Conservation (phyloP, 2,329 filamentous ascomycete species). For the Talaromyces sp. region DNA sequence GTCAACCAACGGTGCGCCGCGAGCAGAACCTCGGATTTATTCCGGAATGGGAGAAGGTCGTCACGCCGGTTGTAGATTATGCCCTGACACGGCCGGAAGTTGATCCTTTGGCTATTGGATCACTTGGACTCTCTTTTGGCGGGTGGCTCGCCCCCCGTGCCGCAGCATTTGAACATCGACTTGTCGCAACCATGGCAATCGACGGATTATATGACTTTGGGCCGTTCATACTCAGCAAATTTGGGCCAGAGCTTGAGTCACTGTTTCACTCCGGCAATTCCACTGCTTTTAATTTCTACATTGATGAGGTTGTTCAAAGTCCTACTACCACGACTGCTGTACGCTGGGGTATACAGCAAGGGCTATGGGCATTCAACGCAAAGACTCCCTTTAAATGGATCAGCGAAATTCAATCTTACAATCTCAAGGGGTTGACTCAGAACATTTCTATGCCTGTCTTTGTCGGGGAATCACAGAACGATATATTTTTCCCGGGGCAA, state of each 20-base stretch:
- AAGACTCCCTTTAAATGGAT: slow-evolving; percentile 25
- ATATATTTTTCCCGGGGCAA: slow-evolving; percentile 17
- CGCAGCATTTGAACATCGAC: slow-evolving; percentile 40
- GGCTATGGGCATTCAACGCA: slow-evolving; percentile 28
- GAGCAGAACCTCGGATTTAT: slow-evolving; percentile 41
- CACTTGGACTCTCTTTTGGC: slow-evolving; percentile 40
- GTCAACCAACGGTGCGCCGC: slow-evolving; percentile 39
- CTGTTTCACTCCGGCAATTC: slow-evolving; percentile 8
- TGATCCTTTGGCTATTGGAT: slow-evolving; percentile 20
- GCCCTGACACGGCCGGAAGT: not conserved
- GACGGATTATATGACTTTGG: slow-evolving; percentile 34
- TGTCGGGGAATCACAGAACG: slow-evolving; percentile 17
- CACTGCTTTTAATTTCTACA: slow-evolving; percentile 10
- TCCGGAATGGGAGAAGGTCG: slow-evolving; percentile 39
- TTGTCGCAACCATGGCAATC: slow-evolving; percentile 34
- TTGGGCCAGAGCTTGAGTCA: not conserved
- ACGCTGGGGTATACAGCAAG: slow-evolving; percentile 30
- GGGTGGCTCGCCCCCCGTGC: slow-evolving; percentile 37
- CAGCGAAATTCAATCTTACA: slow-evolving; percentile 13
- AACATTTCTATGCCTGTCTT: slow-evolving; percentile 20
- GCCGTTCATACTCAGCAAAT: not conserved
- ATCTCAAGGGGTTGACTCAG: slow-evolving; percentile 13
- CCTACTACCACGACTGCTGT: slow-evolving; percentile 12
- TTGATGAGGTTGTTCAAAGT: slow-evolving; percentile 2
- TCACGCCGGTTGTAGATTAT: slow-evolving; percentile 39